These are phyloP conservation scores for Starmerella powellii DNA, from an alignment of 805 yeast genomes.

Conservation along the genomic window DNA sequence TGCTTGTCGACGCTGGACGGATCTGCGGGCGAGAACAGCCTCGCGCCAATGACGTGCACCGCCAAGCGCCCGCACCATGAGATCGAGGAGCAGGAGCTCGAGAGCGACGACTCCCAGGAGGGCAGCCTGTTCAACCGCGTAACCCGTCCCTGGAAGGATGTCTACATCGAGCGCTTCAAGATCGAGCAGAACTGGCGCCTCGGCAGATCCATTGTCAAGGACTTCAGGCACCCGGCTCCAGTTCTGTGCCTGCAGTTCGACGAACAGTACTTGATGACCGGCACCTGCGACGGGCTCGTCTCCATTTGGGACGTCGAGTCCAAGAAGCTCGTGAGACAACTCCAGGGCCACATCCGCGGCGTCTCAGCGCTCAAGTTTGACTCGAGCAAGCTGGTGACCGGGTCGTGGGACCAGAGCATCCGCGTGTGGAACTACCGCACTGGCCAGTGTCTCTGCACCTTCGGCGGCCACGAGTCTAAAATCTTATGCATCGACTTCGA, in stretches of 20 bases:
- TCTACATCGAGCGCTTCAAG: conserved; percentile 77
- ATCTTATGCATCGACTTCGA: conserved; percentile 77
- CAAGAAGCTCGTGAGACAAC: conserved; percentile 62
- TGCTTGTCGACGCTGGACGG: conserved; percentile 1
- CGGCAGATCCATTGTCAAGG: conserved; percentile 52
- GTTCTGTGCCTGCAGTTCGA: conserved; percentile 79
- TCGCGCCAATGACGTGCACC: background rate
- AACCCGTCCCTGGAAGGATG: conserved; percentile 89
- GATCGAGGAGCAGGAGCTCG: background rate
- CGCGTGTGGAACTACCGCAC: conserved; percentile 94
- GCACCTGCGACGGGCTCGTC: conserved; percentile 80
- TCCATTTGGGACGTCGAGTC: conserved; percentile 87
- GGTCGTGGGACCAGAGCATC: conserved; percentile 81
- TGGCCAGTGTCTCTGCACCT: conserved; percentile 87
- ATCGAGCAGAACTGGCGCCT: conserved; percentile 93
- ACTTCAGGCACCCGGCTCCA: conserved; percentile 44
- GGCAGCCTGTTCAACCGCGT: background rate
- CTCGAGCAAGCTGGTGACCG: conserved; percentile 78
- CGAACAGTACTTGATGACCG: conserved; percentile 71
- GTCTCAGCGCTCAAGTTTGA: conserved; percentile 79
- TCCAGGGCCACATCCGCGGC: conserved; percentile 80
- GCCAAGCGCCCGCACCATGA: conserved; percentile 3
- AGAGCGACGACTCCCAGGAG: background rate
- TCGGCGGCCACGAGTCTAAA: conserved; percentile 81
- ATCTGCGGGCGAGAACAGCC: background rate